Evolutionary conservation across 2,329 filamentous ascomycete species (phyloP).

Genomic region (Aspergillus jensenii): DNA sequence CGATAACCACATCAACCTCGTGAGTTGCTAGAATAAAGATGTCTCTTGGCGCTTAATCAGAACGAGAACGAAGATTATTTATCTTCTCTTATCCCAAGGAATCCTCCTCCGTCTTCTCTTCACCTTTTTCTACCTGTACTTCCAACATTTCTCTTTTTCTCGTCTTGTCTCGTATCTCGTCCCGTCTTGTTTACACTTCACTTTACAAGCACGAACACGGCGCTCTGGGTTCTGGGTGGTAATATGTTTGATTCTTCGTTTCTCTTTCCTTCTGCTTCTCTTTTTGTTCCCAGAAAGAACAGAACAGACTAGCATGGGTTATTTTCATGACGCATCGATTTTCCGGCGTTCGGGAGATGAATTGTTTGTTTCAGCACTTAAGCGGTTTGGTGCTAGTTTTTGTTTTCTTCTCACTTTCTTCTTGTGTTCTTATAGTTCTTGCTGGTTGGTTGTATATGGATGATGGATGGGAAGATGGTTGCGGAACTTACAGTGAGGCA

Average conservation of each 20-base stretch:
- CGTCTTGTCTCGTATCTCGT: neutral
- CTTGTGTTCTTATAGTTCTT: neutral
- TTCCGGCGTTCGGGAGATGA: neutral
- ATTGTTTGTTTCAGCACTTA: neutral
- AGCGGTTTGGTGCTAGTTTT: neutral
- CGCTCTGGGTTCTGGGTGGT: neutral
- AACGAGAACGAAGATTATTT: too few species aligned
- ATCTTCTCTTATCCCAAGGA: too few species aligned
- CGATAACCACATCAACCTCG: slow-evolving; percentile 88
- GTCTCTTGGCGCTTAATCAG: too few species aligned
- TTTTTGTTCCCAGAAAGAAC: neutral
- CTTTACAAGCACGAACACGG: neutral
- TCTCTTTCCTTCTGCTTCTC: neutral
- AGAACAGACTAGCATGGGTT: neutral
- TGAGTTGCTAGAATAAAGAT: slow-evolving; percentile 56
- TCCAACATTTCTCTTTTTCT: too few species aligned
- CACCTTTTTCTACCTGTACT: too few species aligned
- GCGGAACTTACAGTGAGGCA: neutral
- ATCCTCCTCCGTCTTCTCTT: too few species aligned
- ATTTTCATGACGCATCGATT: slow-evolving; percentile 1
- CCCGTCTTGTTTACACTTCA: neutral
- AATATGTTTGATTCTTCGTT: neutral
- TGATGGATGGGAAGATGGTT: neutral
- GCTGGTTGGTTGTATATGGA: slow-evolving; percentile 4
- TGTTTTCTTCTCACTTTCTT: neutral